Evolutionary conservation across 371 early-diverging fungal genomes (phyloP), one percentile per base, ranked within the genome.

Genomic region (Syncephalastrum contaminatum): DNA sequence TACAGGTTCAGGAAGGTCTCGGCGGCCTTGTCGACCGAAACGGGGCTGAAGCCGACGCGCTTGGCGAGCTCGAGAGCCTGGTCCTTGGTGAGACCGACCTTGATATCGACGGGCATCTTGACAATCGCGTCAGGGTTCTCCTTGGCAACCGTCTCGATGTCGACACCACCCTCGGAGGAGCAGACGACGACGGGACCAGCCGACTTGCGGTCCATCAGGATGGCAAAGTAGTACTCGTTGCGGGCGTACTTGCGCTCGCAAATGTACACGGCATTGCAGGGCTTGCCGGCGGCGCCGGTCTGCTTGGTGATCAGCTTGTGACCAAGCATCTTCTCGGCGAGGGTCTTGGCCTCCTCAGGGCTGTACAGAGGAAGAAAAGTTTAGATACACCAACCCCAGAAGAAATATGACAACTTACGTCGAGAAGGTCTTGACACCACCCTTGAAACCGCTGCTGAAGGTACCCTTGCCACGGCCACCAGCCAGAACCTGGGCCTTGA

Each of bases 401-500:
- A 40, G 25, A 25, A 5, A 25, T 7, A 25, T 51, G 12, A 46
- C 41, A 1, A 79, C 90, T 78, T 88, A 93, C 93, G 92, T 90
- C 81, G 85, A 92, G 62, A 93, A 88, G 60, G 92, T 82, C 72
- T 90, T 87, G 53, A 98, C 99, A 81, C 99, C 99, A 57, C 99
- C 99, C 81, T 96, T 89, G 64, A 94, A 83, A 36, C 98, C 97
- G 63, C 83, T 89, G 64, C 91, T 90, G 71, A 97, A 99, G 63
- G 83, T 84, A 67, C 99, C 99, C 84, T 99, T 99, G 62, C 99
- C 99, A 79, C 99, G 93, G 58, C 99, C 99, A 70, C 99, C 99
- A 60, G 99, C 99, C 60, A 97, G 82, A 30, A 98, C 98, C 81
- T 98, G 99, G 54, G 99, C 98, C 87, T 97, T 97, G 82, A 98